A percentile compares a stretch with the other conserved stretches of the same genome.
Conservation (phyloP, 352 stramenopile species). For the Globisporangium takayamanum region DNA sequence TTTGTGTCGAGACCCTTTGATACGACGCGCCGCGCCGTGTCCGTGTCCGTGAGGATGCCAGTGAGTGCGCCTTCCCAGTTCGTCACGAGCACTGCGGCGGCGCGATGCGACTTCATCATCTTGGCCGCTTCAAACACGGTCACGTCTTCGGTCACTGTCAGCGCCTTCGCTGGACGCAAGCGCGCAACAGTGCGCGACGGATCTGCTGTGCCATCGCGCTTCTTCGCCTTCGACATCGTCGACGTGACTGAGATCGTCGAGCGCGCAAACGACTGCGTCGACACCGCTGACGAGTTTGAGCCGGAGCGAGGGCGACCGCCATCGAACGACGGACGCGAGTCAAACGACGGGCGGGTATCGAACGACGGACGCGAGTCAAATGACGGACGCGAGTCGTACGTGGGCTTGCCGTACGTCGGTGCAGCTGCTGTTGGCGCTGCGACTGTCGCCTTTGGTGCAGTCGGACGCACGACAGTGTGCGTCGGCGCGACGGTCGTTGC, state of each 20-base stretch:
- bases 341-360: slow-evolving; percentile 12
- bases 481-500: background rate
- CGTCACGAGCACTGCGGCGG: slow-evolving; percentile 89
- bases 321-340: slow-evolving; percentile 28
- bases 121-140: slow-evolving; percentile 86
- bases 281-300: slow-evolving; percentile 70
- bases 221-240: slow-evolving; percentile 61
- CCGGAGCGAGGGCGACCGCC: slow-evolving; percentile 45
- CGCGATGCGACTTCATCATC: slow-evolving; percentile 89
- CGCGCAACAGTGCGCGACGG: slow-evolving; percentile 67
- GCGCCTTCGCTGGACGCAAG: slow-evolving; percentile 79
- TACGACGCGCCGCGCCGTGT: slow-evolving; percentile 76
- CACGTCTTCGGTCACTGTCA: slow-evolving; percentile 74
- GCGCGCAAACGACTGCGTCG: slow-evolving; percentile 66
- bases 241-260: slow-evolving; percentile 81
- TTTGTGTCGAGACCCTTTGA: slow-evolving; percentile 65
- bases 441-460: slow-evolving; percentile 11
- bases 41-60: slow-evolving; percentile 94
- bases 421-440: slow-evolving; percentile 1
- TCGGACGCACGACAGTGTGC: slow-evolving; percentile 3
- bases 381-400: slow-evolving; percentile 12
- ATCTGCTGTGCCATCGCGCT: slow-evolving; percentile 38
- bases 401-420: slow-evolving; percentile 3
- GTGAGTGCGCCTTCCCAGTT: slow-evolving; percentile 80
- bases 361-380: slow-evolving; percentile 13